Evolutionary conservation across 768 basidiomycete genomes (phyloP).

Genomic region (Panaeolus papilionaceus): DNA sequence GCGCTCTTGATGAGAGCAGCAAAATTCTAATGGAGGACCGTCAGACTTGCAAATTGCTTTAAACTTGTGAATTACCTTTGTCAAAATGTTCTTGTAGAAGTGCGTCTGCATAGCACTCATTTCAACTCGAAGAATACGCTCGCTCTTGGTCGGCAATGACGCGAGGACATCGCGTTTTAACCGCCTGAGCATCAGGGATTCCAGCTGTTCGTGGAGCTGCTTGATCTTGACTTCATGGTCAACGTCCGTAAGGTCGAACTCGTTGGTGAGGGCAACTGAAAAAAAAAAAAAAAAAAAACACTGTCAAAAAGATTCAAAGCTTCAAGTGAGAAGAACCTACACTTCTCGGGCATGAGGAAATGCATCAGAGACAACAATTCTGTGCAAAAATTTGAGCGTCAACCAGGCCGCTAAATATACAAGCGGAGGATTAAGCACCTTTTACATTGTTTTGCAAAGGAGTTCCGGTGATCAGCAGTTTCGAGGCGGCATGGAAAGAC

Average conservation of each 20-base stretch:
- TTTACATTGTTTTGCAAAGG: conserved; percentile 99
- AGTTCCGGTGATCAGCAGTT: conserved; percentile 97
- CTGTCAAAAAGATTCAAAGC: conserved; percentile 15
- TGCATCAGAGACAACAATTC: conserved; percentile 98
- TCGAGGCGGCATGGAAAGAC: conserved; percentile 88
- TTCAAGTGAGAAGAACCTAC: conserved; percentile 41
- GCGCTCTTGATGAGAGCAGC: conserved; percentile 90
- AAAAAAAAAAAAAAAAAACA: conserved; percentile 19
- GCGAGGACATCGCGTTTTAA: conserved; percentile 97
- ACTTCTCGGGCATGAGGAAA: conserved; percentile 99
- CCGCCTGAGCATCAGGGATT: conserved; percentile 92
- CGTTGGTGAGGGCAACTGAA: conserved; percentile 88
- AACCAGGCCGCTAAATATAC: background rate
- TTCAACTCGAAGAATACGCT: conserved; percentile 96
- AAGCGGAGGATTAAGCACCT: conserved; percentile 54
- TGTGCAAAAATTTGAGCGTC: conserved; percentile 36
- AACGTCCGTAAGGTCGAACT: conserved; percentile 92
- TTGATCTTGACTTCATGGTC: conserved; percentile 97
- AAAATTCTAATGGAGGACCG: conserved; percentile 72
- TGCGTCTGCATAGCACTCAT: conserved; percentile 97
- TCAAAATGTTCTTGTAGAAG: conserved; percentile 98
- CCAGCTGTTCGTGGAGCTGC: conserved; percentile 91
- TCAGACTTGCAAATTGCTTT: conserved; percentile 15
- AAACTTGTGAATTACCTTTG: conserved; percentile 61
- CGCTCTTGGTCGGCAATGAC: conserved; percentile 96